phyloP scores from a whole-genome alignment of 352 stramenopile genomes.

The Pythium scleroteichum region DNA sequence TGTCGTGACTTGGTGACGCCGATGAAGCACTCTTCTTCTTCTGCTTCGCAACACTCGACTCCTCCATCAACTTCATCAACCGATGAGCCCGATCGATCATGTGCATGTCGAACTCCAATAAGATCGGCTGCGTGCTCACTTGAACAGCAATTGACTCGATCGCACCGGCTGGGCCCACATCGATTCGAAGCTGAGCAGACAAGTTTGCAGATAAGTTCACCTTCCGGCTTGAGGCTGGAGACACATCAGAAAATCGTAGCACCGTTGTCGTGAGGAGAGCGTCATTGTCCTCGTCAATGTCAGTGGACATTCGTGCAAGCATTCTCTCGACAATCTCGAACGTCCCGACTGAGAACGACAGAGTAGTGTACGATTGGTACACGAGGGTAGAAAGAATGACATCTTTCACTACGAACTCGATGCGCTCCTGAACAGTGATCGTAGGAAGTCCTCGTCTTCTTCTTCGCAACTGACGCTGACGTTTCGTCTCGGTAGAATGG shows the following conservation, averaged over 20 bases:
- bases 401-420: slow-evolving; percentile 72
- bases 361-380: slow-evolving; percentile 53
- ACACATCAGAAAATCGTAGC: slow-evolving; percentile 62
- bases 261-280: slow-evolving; percentile 62
- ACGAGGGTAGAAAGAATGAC: slow-evolving; percentile 62
- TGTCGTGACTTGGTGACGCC: neutral
- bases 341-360: slow-evolving; percentile 57
- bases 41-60: slow-evolving; percentile 36
- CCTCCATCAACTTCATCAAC: slow-evolving; percentile 73
- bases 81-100: slow-evolving; percentile 76
- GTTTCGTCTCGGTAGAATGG: slow-evolving; percentile 15
- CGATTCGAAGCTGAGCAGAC: slow-evolving; percentile 65
- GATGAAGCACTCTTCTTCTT: slow-evolving; percentile 16
- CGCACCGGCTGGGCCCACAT: slow-evolving; percentile 46
- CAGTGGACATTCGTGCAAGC: slow-evolving; percentile 73
- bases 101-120: slow-evolving; percentile 89
- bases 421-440: slow-evolving; percentile 63
- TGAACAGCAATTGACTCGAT: slow-evolving; percentile 51
- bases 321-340: slow-evolving; percentile 76
- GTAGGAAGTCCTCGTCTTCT: slow-evolving; percentile 36
- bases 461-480: slow-evolving; percentile 25
- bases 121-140: slow-evolving; percentile 70
- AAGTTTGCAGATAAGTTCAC: slow-evolving; percentile 70
- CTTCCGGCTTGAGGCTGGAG: slow-evolving; percentile 53
- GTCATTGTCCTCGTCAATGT: slow-evolving; percentile 58